These are phyloP conservation scores for Globisporangium recalcitrans DNA, from an alignment of 352 stramenopile species.

Conservation along the genomic window DNA sequence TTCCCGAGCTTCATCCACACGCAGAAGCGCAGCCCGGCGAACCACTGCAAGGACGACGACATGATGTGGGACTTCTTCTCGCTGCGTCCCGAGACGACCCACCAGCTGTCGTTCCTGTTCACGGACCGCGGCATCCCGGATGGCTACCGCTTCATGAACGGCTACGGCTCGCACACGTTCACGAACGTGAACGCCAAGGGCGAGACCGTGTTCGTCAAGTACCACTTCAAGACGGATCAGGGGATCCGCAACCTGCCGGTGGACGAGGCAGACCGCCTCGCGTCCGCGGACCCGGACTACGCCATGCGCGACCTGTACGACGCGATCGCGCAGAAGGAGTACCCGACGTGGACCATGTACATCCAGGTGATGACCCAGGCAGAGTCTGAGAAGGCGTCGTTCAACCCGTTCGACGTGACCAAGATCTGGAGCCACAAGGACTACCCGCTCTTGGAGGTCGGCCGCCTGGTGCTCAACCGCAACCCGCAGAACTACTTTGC, in stretches of 20 bases:
- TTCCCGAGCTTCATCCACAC: conserved; percentile 93
- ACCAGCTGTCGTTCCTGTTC: conserved; percentile 89
- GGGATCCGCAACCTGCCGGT: conserved; percentile 86
- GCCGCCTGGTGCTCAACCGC: conserved; percentile 85
- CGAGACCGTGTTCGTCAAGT: conserved; percentile 88
- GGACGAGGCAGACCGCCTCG: conserved; percentile 67
- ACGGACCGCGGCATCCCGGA: conserved; percentile 86
- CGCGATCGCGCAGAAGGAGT: conserved; percentile 77
- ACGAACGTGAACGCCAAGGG: conserved; percentile 82
- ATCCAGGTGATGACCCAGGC: conserved; percentile 89
- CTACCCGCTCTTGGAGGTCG: conserved; percentile 86
- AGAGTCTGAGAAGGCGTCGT: conserved; percentile 47
- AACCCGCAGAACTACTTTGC: conserved; percentile 93
- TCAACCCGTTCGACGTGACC: conserved; percentile 92
- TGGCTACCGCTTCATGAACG: conserved; percentile 89
- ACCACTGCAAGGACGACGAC: conserved; percentile 80
- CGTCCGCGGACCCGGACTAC: conserved; percentile 81
- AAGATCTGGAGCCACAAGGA: conserved; percentile 89
- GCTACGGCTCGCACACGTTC: conserved; percentile 91
- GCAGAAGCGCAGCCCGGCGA: conserved; percentile 89
- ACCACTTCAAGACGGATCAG: conserved; percentile 91
- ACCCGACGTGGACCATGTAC: conserved; percentile 86
- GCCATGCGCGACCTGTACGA: conserved; percentile 90
- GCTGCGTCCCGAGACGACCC: conserved; percentile 87
- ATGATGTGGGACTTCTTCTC: conserved; percentile 93